phyloP scores from a whole-genome alignment of 768 basidiomycete genomes.

The Crepidotus variabilis region DNA sequence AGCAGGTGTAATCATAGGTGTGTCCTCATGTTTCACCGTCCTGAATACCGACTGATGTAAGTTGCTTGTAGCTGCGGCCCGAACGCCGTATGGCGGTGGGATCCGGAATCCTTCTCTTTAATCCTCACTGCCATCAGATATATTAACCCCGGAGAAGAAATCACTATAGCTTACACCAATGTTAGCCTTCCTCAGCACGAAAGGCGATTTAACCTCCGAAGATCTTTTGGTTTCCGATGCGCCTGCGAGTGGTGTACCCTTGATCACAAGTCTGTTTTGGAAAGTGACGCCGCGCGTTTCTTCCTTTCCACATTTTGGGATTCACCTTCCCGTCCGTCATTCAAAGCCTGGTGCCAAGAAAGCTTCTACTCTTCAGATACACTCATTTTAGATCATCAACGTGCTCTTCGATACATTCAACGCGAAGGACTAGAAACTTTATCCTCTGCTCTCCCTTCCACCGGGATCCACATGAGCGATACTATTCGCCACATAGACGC shows the following conservation, averaged over 20 bases:
- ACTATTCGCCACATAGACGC: constrained; percentile 27
- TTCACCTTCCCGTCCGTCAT: constrained; percentile 18
- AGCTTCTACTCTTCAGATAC: constrained; percentile 18
- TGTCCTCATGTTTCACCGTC: constrained; percentile 1
- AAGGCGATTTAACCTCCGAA: constrained; percentile 18
- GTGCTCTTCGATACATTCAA: constrained; percentile 26
- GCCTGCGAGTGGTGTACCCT: constrained; percentile 23
- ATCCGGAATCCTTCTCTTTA: constrained; percentile 26
- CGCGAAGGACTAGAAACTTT: constrained; percentile 31
- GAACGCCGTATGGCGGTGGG: constrained; percentile 37
- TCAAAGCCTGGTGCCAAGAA: constrained; percentile 32
- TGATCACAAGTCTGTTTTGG: constrained; percentile 9
- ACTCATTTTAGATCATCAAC: constrained; percentile 28
- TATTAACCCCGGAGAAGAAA: constrained; percentile 30
- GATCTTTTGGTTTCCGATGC: constrained; percentile 30
- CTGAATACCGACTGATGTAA: background rate
- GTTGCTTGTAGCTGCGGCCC: constrained; percentile 29
- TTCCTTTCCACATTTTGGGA: constrained; percentile 25
- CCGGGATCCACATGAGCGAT: constrained; percentile 1
- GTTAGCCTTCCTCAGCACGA: constrained; percentile 17
- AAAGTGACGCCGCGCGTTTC: constrained; percentile 26
- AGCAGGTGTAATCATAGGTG: constrained; percentile 41
- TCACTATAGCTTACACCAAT: constrained; percentile 32
- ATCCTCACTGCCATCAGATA: constrained; percentile 30
- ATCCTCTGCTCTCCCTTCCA: constrained; percentile 1